Conservation (phyloP, 805 yeast genomes). For the Zygosaccharomyces siamensis region DNA sequence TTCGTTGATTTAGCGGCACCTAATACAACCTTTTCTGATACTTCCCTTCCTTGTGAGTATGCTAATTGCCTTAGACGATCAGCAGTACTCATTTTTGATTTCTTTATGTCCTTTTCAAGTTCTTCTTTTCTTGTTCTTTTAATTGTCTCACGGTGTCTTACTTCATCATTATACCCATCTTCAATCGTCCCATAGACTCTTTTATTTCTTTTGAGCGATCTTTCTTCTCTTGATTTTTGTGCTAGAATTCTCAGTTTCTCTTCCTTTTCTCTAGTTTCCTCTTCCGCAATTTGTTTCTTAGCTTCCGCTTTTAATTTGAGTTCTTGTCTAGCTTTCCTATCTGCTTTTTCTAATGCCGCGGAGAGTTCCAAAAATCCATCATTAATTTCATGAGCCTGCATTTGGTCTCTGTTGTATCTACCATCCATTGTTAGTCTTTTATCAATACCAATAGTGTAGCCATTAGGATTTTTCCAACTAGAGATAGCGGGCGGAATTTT, state of each 20-base stretch:
- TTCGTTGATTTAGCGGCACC: conserved; percentile 43
- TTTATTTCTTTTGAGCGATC: conserved; percentile 13
- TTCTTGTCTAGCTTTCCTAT: conserved; percentile 52
- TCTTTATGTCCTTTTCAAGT: conserved; percentile 44
- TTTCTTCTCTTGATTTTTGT: conserved; percentile 41
- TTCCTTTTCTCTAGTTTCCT: conserved; percentile 47
- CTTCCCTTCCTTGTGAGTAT: conserved; percentile 43
- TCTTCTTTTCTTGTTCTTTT: conserved; percentile 44
- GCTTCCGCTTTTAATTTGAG: conserved; percentile 47
- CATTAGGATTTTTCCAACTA: conserved; percentile 93
- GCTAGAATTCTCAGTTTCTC: conserved; percentile 49
- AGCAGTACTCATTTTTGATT: conserved; percentile 43
- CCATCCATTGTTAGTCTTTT: conserved; percentile 58
- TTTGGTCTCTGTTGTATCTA: conserved; percentile 34
- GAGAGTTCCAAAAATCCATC: conserved; percentile 60
- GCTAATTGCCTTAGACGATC: conserved; percentile 42
- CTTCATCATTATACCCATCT: conserved; percentile 2
- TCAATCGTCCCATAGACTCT: conserved; percentile 7
- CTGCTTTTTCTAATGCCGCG: conserved; percentile 69
- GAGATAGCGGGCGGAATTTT: conserved; percentile 86
- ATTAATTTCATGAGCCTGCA: conserved; percentile 40
- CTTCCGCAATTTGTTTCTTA: conserved; percentile 46
- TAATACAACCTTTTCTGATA: conserved; percentile 51
- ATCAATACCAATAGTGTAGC: conserved; percentile 76
- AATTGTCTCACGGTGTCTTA: conserved; percentile 17